These are phyloP conservation scores for Yamadazyma epiphylla DNA, from an alignment of 1,139 yeast species.

Conservation along the genomic window DNA sequence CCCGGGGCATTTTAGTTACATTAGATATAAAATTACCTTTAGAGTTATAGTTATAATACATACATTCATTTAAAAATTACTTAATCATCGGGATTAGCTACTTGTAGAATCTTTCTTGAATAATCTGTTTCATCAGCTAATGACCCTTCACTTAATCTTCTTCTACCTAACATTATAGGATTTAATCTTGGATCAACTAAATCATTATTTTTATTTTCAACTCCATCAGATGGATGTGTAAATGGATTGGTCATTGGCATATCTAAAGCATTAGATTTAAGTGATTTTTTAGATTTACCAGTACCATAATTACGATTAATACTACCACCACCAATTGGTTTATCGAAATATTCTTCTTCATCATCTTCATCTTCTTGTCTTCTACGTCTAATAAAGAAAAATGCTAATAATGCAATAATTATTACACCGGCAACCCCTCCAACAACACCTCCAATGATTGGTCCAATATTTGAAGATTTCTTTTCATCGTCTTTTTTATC, in stretches of 20 bases:
- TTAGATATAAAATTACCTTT: neutral
- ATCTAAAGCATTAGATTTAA: constrained; percentile 26
- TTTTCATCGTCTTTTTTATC: constrained; percentile 8
- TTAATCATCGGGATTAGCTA: constrained; percentile 61
- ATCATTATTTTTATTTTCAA: constrained; percentile 14
- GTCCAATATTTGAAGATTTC: constrained; percentile 36
- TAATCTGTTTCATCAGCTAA: constrained; percentile 79
- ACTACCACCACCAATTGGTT: constrained; percentile 23
- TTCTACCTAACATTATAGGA: constrained; percentile 69
- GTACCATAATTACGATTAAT: constrained; percentile 20
- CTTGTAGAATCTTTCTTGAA: constrained; percentile 66
- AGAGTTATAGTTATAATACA: neutral
- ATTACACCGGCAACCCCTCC: constrained; percentile 55
- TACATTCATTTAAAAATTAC: constrained; percentile 15
- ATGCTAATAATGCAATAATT: constrained; percentile 38
- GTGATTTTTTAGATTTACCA: constrained; percentile 21
- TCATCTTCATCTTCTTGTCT: constrained; percentile 49
- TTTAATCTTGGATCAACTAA: constrained; percentile 55
- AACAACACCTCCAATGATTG: constrained; percentile 68
- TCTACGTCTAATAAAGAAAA: constrained; percentile 47
- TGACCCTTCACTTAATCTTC: constrained; percentile 70
- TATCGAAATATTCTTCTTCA: constrained; percentile 44
- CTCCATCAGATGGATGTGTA: constrained; percentile 48
- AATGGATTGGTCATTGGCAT: constrained; percentile 52
- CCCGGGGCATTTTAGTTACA: too few species aligned